Base-by-base conservation (phyloP, 768 basidiomycete species). In the Mycena vulgaris region DNA sequence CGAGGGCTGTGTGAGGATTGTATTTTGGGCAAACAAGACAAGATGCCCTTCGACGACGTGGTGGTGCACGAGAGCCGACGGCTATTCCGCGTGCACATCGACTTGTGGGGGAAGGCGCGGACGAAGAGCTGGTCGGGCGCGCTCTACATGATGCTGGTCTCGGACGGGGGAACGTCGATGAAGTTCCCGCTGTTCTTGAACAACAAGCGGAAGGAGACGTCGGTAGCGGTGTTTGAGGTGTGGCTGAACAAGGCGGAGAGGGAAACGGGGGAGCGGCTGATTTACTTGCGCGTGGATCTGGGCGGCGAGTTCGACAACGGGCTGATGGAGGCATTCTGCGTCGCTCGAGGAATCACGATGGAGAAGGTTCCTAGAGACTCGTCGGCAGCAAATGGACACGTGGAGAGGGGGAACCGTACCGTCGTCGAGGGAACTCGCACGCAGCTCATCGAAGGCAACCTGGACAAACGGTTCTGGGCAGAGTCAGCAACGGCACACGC, bases 401-500 rank as follows among this genome's bases (percentile, higher is more conserved):
- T 16, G 16, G 42, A 42, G 17, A 6, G 42, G 19, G 42, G 42
- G 42, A 42, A 42, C 21, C 42, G 42, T 16, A 77, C 74, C 3
- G 45, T 79, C 3, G 52, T 74, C 8, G n/a, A n/a, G n/a, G n/a
- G n/a, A n/a, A n/a, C n/a, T n/a, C n/a, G n/a, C n/a, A n/a, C n/a
- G n/a, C n/a, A n/a, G n/a, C n/a, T n/a, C n/a, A n/a, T n/a, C n/a
- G n/a, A n/a, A n/a, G n/a, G n/a, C n/a, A n/a, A n/a, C n/a, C n/a
- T n/a, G n/a, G n/a, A n/a, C n/a, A n/a, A n/a, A n/a, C n/a, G n/a
- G n/a, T n/a, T n/a, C n/a, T 37, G 37, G 37, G 9, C 16, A 7
- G 37, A 37, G 37, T 37, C 37, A 37, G 37, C 37, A 37, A 37
- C 37, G 37, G 37, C 37, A 16, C 37, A 37, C 16, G 37, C 37